These are phyloP conservation scores for Mycena crocata DNA, from an alignment of 768 basidiomycete species.

Conservation along the genomic window DNA sequence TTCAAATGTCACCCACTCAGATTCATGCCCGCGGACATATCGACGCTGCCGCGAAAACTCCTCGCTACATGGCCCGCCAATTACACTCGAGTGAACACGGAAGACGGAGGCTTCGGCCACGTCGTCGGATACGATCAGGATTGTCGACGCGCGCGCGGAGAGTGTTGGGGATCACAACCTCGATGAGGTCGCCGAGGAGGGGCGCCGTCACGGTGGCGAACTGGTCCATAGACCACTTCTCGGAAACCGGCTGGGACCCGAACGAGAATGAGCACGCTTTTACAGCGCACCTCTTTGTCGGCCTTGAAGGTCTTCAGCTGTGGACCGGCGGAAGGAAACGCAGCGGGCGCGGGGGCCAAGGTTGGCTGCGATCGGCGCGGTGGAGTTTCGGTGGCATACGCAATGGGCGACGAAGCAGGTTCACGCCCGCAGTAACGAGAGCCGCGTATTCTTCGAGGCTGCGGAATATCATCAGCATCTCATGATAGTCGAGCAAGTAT, in stretches of 20 bases:
- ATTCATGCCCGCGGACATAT: constrained; percentile 56
- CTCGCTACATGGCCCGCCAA: constrained; percentile 68
- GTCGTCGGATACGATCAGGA: constrained; percentile 70
- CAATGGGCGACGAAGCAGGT: constrained; percentile 71
- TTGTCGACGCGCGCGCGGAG: constrained; percentile 56
- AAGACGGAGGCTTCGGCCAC: constrained; percentile 64
- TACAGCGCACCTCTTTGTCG: constrained; percentile 48
- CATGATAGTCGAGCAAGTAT: neutral
- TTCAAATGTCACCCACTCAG: constrained; percentile 48
- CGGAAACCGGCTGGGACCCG: constrained; percentile 75
- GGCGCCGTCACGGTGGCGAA: constrained; percentile 53
- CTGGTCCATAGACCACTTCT: constrained; percentile 65
- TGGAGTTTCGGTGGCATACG: constrained; percentile 53
- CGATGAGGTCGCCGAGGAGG: too few relatives aligned
- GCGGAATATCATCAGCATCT: neutral
- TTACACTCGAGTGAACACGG: constrained; percentile 61
- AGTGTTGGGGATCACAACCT: too few relatives aligned
- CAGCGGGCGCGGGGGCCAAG: constrained; percentile 49
- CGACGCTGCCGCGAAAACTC: too few relatives aligned
- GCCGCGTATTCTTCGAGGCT: constrained; percentile 85
- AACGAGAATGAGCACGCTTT: constrained; percentile 61
- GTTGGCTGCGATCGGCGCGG: constrained; percentile 73
- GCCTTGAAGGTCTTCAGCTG: constrained; percentile 56
- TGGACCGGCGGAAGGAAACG: constrained; percentile 48
- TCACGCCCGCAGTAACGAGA: constrained; percentile 70